A percentile compares a stretch with the other conserved stretches of the same genome.
Conservation (phyloP, 768 basidiomycete genomes). For the Amanita subjunquillea region DNA sequence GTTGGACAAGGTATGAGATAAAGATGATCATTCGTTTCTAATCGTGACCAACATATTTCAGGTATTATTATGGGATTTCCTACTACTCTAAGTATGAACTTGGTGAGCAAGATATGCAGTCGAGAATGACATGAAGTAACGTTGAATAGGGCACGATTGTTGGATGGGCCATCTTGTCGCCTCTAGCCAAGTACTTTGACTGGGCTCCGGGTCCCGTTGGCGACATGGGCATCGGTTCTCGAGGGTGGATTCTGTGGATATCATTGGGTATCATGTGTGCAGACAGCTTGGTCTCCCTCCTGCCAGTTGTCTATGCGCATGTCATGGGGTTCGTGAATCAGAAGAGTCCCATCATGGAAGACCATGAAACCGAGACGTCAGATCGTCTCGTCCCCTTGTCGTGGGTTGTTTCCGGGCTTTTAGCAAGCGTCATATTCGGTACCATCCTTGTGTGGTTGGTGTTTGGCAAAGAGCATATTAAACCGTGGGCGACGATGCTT, state of each 20-base stretch:
- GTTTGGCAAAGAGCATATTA: constrained; percentile 87
- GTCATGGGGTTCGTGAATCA: constrained; percentile 21
- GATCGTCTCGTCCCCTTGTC: constrained; percentile 70
- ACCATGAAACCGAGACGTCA: constrained; percentile 64
- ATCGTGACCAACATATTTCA: constrained; percentile 12
- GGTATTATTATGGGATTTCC: constrained; percentile 98
- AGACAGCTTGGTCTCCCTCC: constrained; percentile 78
- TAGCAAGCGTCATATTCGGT: constrained; percentile 51
- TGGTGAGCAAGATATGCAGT: constrained; percentile 33
- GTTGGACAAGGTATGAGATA: constrained; percentile 72
- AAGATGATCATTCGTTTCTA: constrained; percentile 1
- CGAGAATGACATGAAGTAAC: constrained; percentile 1
- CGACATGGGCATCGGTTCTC: constrained; percentile 79
- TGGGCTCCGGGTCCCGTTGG: constrained; percentile 95
- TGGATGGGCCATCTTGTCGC: constrained; percentile 92
- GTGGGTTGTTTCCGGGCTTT: constrained; percentile 71
- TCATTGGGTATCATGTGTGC: constrained; percentile 94
- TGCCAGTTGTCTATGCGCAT: constrained; percentile 61
- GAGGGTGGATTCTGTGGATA: constrained; percentile 96
- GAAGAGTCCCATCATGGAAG: constrained; percentile 20
- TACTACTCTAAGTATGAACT: constrained; percentile 87
- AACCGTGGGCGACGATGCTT: constrained; percentile 87
- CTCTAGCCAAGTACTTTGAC: constrained; percentile 66
- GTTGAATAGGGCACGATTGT: constrained; percentile 78
- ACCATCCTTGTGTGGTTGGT: constrained; percentile 79